Evolutionary conservation across 2,329 filamentous ascomycete genomes (phyloP).

Genomic region (Fusarium foetens): DNA sequence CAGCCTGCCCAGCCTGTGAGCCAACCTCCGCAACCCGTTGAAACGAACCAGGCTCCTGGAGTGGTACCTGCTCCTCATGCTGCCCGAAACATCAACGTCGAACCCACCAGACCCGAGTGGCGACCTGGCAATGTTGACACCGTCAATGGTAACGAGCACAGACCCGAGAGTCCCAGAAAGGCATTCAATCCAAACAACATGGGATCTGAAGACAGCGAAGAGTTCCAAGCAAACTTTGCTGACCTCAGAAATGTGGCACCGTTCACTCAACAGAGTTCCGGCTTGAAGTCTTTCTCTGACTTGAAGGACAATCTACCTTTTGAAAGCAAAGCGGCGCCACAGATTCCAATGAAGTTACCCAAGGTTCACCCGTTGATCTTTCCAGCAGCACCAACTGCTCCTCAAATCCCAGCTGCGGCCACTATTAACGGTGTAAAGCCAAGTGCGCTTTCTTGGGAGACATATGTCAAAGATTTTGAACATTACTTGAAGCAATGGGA

Average conservation of each 20-base stretch:
- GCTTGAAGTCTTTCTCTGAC: slow-evolving; percentile 65
- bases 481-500: slow-evolving; percentile 63
- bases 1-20: slow-evolving; percentile 12
- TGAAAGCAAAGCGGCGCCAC: slow-evolving; percentile 60
- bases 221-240: slow-evolving; percentile 63
- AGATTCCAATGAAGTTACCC: slow-evolving; percentile 51
- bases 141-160: slow-evolving; percentile 38
- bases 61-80: slow-evolving; percentile 22
- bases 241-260: slow-evolving; percentile 68
- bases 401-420: slow-evolving; percentile 57
- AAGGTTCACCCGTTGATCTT: slow-evolving; percentile 54
- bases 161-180: slow-evolving; percentile 32
- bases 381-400: slow-evolving; percentile 61
- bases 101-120: slow-evolving; percentile 70
- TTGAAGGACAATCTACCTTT: slow-evolving; percentile 68
- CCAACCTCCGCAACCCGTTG: not conserved
- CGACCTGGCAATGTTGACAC: slow-evolving; percentile 59
- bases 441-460: slow-evolving; percentile 56
- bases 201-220: slow-evolving; percentile 66
- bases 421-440: slow-evolving; percentile 57
- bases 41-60: not conserved
- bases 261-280: slow-evolving; percentile 58
- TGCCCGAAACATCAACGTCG: slow-evolving; percentile 65
- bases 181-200: slow-evolving; percentile 50
- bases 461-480: slow-evolving; percentile 64